phyloP scores from a whole-genome alignment of 441 rosid genomes.

The Pelargonium myrrhifolium region DNA sequence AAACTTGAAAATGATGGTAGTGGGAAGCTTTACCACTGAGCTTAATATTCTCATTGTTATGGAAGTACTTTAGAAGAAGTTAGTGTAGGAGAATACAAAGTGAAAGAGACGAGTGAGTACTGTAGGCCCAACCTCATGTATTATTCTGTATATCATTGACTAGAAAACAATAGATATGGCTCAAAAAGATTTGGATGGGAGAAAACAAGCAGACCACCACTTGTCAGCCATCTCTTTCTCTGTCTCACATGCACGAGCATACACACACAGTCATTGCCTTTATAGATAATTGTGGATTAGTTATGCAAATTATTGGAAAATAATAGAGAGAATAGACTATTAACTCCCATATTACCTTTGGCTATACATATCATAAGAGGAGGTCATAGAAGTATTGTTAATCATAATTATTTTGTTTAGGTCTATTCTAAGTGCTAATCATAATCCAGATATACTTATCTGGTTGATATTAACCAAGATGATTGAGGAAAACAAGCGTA shows the following conservation, averaged over 20 bases:
- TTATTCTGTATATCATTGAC: not conserved
- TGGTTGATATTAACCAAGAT: not conserved
- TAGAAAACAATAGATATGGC: not conserved
- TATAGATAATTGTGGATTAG: too few species aligned
- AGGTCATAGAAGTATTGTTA: not conserved
- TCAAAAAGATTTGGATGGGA: not conserved
- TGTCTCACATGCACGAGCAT: too few species aligned
- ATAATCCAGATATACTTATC: constrained; percentile 1
- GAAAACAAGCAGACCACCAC: too few species aligned
- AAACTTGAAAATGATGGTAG: too few species aligned
- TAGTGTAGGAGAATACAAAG: not conserved
- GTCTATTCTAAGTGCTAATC: not conserved
- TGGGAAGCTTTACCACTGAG: too few species aligned
- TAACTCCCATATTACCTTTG: too few species aligned
- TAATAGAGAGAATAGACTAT: too few species aligned
- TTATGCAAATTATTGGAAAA: too few species aligned
- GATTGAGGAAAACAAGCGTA: not conserved
- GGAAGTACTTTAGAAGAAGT: not conserved
- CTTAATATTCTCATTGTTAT: not conserved
- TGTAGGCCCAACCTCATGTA: not conserved
- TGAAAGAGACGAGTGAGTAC: not conserved
- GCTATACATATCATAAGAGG: too few species aligned
- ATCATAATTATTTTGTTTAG: not conserved
- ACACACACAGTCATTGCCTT: too few species aligned
- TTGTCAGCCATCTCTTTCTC: too few species aligned